Evolutionary conservation across 495 filamentous ascomycete genomes (phyloP), one percentile per base, ranked within the genome.

Genomic region (Penicillium egyptiacum): DNA sequence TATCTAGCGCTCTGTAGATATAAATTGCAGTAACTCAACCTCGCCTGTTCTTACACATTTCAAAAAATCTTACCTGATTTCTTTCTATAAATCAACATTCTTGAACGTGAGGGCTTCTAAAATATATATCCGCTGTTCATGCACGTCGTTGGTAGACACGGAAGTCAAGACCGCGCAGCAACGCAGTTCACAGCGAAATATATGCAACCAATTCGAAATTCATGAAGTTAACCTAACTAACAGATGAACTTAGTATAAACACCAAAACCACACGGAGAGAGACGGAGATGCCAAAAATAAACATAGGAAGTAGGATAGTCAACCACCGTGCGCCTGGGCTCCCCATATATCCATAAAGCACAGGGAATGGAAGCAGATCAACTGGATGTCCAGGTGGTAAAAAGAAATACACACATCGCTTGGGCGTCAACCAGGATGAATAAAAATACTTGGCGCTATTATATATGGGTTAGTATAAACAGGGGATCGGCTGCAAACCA

Each of bases 1-100:
- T 66, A 58, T 56, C 55, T 63, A 66, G 63, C 44, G 42, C 41
- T 56, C 47, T 66, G 63, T 66, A 66, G 57, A 66, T 66, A 66
- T 58, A 58, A 45, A 55, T 47, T 10, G 20, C 41, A 54, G 30
- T 19, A 45, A 33, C n/a, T 35, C 37, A 31, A 17, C 17, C n/a
- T 33, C 19, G n/a, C 23, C 10, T 26, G 10, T 6, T 39, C 7
- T 39, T 14, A 2, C 7, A 17, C 35, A 17, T 39, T 39, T 39
- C n/a, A 17, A 5, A 17, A 17, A 17, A 39, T 17, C 33, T 37
- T 16, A 31, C 30, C 11, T 12, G 10, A 12, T 33, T 14, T 33
- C 3, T 47, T 46, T 47, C 44, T 4, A 46, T n/a, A 28, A 25
- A 47, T 26, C 26, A 28, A 48, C 8, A 12, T 31, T 31, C n/a